Evolutionary conservation across 805 yeast species (phyloP), one percentile per base, ranked within the genome.

Genomic region (Kuraishia capsulata): DNA sequence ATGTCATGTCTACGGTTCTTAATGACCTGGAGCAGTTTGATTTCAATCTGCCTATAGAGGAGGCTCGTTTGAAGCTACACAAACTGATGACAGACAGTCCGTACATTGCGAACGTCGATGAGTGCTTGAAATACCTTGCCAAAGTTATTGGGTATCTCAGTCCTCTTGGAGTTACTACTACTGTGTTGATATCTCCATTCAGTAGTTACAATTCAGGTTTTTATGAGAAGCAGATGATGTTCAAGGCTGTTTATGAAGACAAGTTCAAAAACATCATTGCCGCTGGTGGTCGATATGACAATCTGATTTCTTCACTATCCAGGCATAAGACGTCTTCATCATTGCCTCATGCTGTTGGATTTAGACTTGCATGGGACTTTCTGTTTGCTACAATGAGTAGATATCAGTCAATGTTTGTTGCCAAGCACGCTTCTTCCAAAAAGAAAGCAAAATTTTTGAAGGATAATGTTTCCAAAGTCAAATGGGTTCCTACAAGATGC

Each of bases 271-370:
- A 63, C 4, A 66, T 81, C 24, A 64, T 92, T 30, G 92, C 92
- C 13, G 90, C 92, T 0, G 99, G 99, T 33, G 99, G 99, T 2
- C 66, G 99, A 39, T 92, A 88, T 53, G 97, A 90, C 50, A 64
- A 67, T 17, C 65, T 92, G 45, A 73, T 88, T 11, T 64, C 75
- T 3, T 68, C 78, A 14, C 69, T 87, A 42, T 73, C 90, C 0
- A 77, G 84, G 46, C 54, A 59, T 33, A 60, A 57, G 36, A 43
- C 54, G 9, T 45, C 55, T 1, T 40, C 45, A 4, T 42, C 51
- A 3, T 48, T 71, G 36, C 67, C 72, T 17, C 67, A 69, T 38
- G 95, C 88, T 1, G 97, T 89, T 32, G 97, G 98, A 0, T 81
- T 92, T 52, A 81, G 86, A 44, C 57, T 92, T 40, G 85, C 92